Evolutionary conservation across 768 basidiomycete genomes (phyloP), one percentile per base, ranked within the genome.

Genomic region (Collybia nuda): DNA sequence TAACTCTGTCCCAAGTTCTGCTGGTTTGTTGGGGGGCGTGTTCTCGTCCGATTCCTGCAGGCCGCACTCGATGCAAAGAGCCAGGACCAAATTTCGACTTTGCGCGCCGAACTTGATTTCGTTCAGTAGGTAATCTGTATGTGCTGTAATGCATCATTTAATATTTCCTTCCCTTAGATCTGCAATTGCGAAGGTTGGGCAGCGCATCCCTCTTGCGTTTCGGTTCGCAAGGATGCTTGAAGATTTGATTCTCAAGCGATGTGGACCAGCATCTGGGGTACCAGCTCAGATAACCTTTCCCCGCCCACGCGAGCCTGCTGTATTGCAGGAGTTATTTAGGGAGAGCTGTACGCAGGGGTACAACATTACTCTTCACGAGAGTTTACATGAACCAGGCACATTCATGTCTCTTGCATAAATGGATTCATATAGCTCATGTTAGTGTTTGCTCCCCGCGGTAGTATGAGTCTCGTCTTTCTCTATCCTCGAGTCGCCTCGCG

Each of bases 1-100:
- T 41, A 49, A 48, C 44, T 26, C 17, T 36, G 24, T 26, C 23
- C 11, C 2, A 48, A 86, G 83, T 82, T 84, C 56, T 79, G 77
- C 56, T 92, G 86, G 86, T 89, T 86, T 61, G 70, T 77, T 44
- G 79, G 77, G 40, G 88, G 86, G 2, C 74, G 85, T 23, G 83
- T 86, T 9, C 73, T 90, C 18, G 76, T 81, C 15, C 77, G 85
- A 12, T 88, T 88, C 62, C 65, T 87, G 28, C 79, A 81, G 54
- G 83, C 81, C 26, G 82, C 86, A 3, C 71, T 81, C 26, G 79
- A 86, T 29, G 76, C 75, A 4, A 77, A 80, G 17, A 77, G 76
- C 50, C 58, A 69, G 21, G 82, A 84, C 24, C 84, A 86, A 61
- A 72, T 79, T n/a, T 59, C 75, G 1, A 82, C 78, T 11, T 62